phyloP scores from a whole-genome alignment of 2,329 filamentous ascomycete species.

The Claviceps capensis region DNA sequence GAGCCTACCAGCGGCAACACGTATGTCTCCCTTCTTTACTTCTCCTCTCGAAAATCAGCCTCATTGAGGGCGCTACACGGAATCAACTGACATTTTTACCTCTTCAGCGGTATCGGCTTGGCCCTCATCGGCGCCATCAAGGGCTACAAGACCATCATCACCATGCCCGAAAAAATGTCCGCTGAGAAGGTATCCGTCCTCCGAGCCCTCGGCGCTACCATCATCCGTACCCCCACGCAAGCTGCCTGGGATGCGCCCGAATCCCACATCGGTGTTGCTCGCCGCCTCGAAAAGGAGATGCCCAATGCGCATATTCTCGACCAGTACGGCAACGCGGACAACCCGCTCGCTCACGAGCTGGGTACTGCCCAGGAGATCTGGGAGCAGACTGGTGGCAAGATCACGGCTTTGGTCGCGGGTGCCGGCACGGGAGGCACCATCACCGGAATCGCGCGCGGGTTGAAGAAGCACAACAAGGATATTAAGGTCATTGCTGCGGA shows the following conservation, averaged over 20 bases:
- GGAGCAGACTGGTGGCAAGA: constrained; percentile 70
- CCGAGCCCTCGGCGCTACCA: constrained; percentile 85
- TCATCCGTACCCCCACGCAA: constrained; percentile 92
- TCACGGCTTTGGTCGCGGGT: constrained; percentile 76
- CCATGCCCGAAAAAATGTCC: constrained; percentile 97
- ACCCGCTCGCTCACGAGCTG: constrained; percentile 83
- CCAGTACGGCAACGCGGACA: constrained; percentile 85
- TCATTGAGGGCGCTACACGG: background rate
- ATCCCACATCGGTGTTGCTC: constrained; percentile 91
- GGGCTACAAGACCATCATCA: constrained; percentile 98
- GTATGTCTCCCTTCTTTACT: constrained; percentile 18
- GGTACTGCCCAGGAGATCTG: constrained; percentile 96
- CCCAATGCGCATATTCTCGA: constrained; percentile 95
- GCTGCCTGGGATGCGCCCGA: constrained; percentile 91
- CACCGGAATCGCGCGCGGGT: constrained; percentile 70
- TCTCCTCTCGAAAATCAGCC: constrained; percentile 4
- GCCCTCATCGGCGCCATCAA: constrained; percentile 91
- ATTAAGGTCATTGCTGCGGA: constrained; percentile 89
- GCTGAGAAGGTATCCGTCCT: constrained; percentile 95
- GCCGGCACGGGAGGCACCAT: constrained; percentile 95
- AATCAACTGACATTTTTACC: background rate
- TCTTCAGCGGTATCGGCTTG: constrained; percentile 63
- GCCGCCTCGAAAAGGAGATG: constrained; percentile 81
- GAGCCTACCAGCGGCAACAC: constrained; percentile 98
- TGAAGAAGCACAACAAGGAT: constrained; percentile 74